Evolutionary conservation across 2,329 filamentous ascomycete species (phyloP).

Genomic region (Nigrospora oryzae): DNA sequence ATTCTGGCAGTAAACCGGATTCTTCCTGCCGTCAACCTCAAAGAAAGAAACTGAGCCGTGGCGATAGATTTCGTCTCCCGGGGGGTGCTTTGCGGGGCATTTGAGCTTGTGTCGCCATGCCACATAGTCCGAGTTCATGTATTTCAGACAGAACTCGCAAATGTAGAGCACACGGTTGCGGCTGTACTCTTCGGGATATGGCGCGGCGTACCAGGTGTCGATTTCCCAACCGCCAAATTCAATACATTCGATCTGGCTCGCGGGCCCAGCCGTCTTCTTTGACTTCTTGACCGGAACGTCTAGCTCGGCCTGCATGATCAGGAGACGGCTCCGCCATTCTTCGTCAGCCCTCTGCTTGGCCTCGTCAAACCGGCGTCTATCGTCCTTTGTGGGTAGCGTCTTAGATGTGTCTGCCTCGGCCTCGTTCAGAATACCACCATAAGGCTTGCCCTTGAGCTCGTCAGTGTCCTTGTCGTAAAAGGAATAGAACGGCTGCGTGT

Average conservation of each 20-base stretch:
- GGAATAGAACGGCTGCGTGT: constrained; percentile 75
- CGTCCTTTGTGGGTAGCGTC: constrained; percentile 71
- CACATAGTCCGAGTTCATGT: constrained; percentile 98
- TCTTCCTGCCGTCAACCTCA: constrained; percentile 93
- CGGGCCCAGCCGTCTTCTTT: constrained; percentile 73
- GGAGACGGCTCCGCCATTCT: constrained; percentile 68
- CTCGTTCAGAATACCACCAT: constrained; percentile 87
- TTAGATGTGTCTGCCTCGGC: constrained; percentile 84
- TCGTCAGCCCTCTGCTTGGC: constrained; percentile 88
- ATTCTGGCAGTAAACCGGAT: constrained; percentile 98
- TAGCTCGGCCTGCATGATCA: constrained; percentile 53
- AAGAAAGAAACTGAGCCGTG: constrained; percentile 89
- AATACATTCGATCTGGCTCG: constrained; percentile 97
- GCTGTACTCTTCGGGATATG: constrained; percentile 97
- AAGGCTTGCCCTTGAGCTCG: constrained; percentile 85
- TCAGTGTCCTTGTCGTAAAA: constrained; percentile 86
- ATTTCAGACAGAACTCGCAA: constrained; percentile 98
- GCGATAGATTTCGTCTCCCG: constrained; percentile 95
- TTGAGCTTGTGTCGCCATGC: constrained; percentile 97
- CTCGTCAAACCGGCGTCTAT: constrained; percentile 80
- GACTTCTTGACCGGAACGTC: constrained; percentile 55
- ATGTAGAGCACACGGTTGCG: constrained; percentile 96
- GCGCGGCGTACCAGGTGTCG: constrained; percentile 97
- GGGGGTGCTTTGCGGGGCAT: constrained; percentile 92
- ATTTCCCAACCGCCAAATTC: constrained; percentile 97